Evolutionary conservation across 2,329 filamentous ascomycete genomes (phyloP), one percentile per base, ranked within the genome.

Genomic region (Paracorniculantispora psalliotae): DNA sequence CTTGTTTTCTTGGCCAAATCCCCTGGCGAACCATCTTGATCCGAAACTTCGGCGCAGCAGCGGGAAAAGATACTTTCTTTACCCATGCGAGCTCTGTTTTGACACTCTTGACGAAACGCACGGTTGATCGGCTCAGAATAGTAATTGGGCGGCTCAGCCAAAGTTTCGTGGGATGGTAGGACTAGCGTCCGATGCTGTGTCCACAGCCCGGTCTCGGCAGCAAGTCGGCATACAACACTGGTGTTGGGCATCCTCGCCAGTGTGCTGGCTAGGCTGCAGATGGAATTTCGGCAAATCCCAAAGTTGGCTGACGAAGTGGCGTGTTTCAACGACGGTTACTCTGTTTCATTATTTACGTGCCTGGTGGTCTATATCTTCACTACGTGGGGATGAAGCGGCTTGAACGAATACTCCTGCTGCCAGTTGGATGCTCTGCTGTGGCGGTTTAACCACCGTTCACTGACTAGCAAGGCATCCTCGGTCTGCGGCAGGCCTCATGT

Each of bases 261-360:
- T 41, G 33, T 28, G 17, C 30, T 52, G 48, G 33, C 44, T 30
- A 25, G 23, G 23, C 48, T 52, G 43, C 39, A 44, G 21, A 35
- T 37, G 26, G 48, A 28, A 30, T 25, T 46, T 39, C 28, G 13
- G 19, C 47, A 58, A 43, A 43, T 35, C 37, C 28, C 28, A 35
- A 30, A 51, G 47, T 39, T 58, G 56, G 56, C 17, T 50, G 55
- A 44, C 19, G 15, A 58, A 58, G 37, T 52, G 39, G 25, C 47
- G 39, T 52, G 48, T 47, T 58, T 52, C 39, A 52, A 58, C 39
- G 48, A 58, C 56, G 56, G 48, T 58, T 51, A 58, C 47, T 58
- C 47, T 58, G 39, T 58, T 58, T 58, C 56, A 51, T 51, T 52
- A 49, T 51, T 51, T 57, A 37, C 46, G 41, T 50, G 54, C 46